Percentiles rank a stretch among this genome's conserved stretches.
These are phyloP conservation scores for Eucalyptus caleyi DNA, from an alignment of 345 rosid genomes.

Conservation along the genomic window DNA sequence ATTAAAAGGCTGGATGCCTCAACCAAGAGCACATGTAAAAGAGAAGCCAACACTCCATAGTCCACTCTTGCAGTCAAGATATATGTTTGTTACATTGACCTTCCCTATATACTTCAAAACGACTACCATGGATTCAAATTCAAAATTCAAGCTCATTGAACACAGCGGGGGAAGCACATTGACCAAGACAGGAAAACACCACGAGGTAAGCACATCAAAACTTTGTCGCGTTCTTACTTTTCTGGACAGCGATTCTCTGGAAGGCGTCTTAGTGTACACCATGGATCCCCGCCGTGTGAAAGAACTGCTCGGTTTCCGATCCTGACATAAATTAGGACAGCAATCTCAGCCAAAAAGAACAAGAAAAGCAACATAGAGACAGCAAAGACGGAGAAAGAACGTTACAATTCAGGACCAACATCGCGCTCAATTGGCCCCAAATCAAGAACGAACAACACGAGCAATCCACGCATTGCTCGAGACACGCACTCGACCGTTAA, in stretches of 20 bases:
- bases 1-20: background rate
- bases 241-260: conserved; percentile 51
- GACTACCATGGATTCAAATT: background rate
- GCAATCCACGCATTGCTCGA: background rate
- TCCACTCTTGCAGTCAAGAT: background rate
- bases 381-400: background rate
- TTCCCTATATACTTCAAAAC: background rate
- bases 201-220: background rate
- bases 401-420: background rate
- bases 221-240: conserved; percentile 20
- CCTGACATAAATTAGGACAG: conserved; percentile 18
- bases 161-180: background rate
- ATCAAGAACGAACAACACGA: background rate
- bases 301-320: conserved; percentile 67
- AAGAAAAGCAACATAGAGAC: background rate
- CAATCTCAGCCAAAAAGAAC: background rate
- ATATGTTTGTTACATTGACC: background rate
- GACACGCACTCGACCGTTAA: background rate
- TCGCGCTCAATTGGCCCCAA: background rate
- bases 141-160: background rate
- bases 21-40: background rate
- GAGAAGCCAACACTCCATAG: background rate
- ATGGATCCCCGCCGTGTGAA: conserved; percentile 81
- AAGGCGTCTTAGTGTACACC: conserved; percentile 93
- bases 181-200: background rate